A percentile compares a stretch with the other conserved stretches of the same genome.
Evolutionary conservation across 441 rosid species (phyloP).

Genomic region (Lepidium campestre): DNA sequence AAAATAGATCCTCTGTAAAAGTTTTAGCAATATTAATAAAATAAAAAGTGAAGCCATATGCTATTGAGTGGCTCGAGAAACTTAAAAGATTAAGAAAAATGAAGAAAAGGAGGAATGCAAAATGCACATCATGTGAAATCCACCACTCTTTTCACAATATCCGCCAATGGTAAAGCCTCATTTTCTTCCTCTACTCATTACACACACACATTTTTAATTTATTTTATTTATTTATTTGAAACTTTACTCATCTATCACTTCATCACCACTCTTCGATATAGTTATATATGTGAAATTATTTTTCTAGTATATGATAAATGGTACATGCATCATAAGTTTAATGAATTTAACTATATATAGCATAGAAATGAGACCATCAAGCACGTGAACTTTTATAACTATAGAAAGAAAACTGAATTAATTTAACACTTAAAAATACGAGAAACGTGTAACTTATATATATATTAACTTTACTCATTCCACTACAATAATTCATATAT

Average conservation of each 20-base stretch:
- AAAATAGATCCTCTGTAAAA: constrained; percentile 15
- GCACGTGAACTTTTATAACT: not conserved
- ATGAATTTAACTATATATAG: not conserved
- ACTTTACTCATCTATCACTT: constrained; percentile 17
- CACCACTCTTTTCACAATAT: constrained; percentile 12
- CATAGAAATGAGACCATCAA: not conserved
- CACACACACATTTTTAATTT: not conserved
- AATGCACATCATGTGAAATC: constrained; percentile 26
- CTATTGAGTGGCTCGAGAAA: constrained; percentile 27
- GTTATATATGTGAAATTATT: too few relatives aligned
- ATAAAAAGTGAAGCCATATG: constrained; percentile 12
- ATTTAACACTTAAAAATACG: not conserved
- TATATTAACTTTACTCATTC: not conserved
- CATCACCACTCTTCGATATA: constrained; percentile 10
- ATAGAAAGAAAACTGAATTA: not conserved
- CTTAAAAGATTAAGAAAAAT: not conserved
- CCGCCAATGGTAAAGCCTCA: constrained; percentile 12
- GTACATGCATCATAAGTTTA: not conserved
- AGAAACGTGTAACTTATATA: not conserved
- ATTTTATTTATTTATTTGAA: not conserved
- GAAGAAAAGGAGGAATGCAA: constrained; percentile 13
- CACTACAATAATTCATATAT: not conserved
- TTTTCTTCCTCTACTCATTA: constrained; percentile 18
- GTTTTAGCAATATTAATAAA: not conserved
- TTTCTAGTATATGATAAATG: not conserved